A percentile compares a stretch with the other conserved stretches of the same genome.
Conservation (phyloP, 2,329 filamentous ascomycete genomes). For the Penicillium sp. region DNA sequence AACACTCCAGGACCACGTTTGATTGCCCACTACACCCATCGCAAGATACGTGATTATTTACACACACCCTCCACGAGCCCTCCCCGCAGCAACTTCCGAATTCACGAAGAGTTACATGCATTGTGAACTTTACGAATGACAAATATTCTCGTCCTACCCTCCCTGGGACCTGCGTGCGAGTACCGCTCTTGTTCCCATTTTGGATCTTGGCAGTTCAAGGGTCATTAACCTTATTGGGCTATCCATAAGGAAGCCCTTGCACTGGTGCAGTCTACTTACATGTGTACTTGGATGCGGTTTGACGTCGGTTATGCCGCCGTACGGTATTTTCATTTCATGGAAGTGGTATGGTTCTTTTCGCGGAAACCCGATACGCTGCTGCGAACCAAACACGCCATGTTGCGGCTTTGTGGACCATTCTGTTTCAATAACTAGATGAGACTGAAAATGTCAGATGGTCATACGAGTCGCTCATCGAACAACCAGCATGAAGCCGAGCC, state of each 20-base stretch:
- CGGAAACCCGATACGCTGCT: background rate
- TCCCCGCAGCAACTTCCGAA: background rate
- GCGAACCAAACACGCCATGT: too few relatives aligned
- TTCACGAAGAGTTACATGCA: slow-evolving; percentile 17
- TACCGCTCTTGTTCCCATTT: background rate
- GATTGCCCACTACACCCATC: background rate
- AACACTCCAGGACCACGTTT: slow-evolving; percentile 1
- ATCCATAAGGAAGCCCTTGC: background rate
- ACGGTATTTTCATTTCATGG: slow-evolving; percentile 11
- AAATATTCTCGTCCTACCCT: slow-evolving; percentile 16
- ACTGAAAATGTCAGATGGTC: too few relatives aligned
- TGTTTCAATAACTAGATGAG: too few relatives aligned
- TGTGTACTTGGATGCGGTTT: background rate
- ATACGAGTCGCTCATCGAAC: background rate
- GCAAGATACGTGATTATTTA: background rate
- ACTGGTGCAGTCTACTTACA: background rate
- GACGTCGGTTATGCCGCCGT: background rate
- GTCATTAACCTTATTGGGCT: background rate
- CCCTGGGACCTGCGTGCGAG: background rate
- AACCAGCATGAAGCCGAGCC: too few relatives aligned
- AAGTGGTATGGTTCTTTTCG: background rate
- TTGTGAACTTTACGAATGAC: slow-evolving; percentile 6
- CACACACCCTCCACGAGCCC: background rate
- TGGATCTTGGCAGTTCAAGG: background rate
- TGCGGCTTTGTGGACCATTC: too few relatives aligned